phyloP scores from a whole-genome alignment of 164 flowering plant genomes.

The Cinnamomum micranthum region DNA sequence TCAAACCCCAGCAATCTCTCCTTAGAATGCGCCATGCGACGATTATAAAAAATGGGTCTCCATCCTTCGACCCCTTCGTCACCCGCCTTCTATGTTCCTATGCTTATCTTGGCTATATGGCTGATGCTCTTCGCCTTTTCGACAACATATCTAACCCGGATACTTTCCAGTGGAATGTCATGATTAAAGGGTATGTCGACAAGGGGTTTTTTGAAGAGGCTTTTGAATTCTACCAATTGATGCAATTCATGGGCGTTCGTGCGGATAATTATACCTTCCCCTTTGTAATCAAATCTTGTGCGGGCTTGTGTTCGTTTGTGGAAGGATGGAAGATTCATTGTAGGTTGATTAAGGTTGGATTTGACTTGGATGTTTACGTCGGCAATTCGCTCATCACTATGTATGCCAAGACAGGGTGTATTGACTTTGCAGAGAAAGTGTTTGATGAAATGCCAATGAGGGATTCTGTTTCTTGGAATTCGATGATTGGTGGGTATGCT shows the following conservation, averaged over 20 bases:
- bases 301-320: conserved; percentile 17
- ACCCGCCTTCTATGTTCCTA: conserved; percentile 20
- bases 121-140: conserved; percentile 48
- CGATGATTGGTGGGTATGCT: conserved; percentile 57
- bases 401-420: conserved; percentile 55
- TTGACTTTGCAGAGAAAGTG: conserved; percentile 40
- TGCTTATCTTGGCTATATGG: conserved; percentile 36
- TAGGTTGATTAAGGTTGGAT: conserved; percentile 41
- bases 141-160: conserved; percentile 31
- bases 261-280: conserved; percentile 34
- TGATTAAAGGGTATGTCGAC: conserved; percentile 28
- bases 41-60: conserved; percentile 1
- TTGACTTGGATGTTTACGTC: conserved; percentile 40
- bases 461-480: conserved; percentile 75
- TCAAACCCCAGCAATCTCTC: not conserved
- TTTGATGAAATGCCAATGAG: conserved; percentile 51
- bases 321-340: conserved; percentile 51
- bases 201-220: conserved; percentile 16
- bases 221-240: conserved; percentile 14
- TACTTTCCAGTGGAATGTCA: conserved; percentile 49
- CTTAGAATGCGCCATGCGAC: not conserved
- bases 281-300: conserved; percentile 57
- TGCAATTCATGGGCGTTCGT: conserved; percentile 14
- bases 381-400: conserved; percentile 51
- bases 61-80: conserved; percentile 4